Evolutionary conservation across 495 filamentous ascomycete genomes (phyloP).

Genomic region (Terfezia boudieri): DNA sequence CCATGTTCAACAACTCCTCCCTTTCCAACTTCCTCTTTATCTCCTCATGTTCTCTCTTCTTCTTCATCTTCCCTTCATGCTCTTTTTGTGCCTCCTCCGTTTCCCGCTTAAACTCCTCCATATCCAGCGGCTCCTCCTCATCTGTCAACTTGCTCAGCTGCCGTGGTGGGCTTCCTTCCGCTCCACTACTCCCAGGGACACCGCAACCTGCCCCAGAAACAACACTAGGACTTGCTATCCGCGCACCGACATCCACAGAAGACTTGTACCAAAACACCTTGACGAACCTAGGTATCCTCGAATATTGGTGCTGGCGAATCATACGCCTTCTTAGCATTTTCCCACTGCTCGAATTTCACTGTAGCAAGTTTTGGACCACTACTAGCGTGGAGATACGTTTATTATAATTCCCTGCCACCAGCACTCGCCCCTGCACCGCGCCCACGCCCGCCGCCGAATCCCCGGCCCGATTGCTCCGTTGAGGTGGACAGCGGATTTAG

Average conservation of each 20-base stretch:
- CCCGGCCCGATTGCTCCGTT: constrained; percentile 4
- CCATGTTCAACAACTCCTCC: constrained; percentile 49
- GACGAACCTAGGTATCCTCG: constrained; percentile 88
- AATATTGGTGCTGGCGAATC: constrained; percentile 86
- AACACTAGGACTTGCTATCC: not conserved
- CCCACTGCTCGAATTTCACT: constrained; percentile 55
- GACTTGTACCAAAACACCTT: constrained; percentile 85
- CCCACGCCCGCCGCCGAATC: constrained; percentile 7
- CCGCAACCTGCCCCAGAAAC: not conserved
- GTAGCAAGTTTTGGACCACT: constrained; percentile 61
- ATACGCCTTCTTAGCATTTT: constrained; percentile 58
- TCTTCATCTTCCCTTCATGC: constrained; percentile 53
- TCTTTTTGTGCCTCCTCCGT: constrained; percentile 60
- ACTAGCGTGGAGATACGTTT: constrained; percentile 59
- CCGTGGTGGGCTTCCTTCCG: not conserved
- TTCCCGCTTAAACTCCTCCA: constrained; percentile 51
- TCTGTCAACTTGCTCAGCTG: constrained; percentile 7
- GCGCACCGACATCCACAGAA: not conserved
- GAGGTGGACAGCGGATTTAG: constrained; percentile 3
- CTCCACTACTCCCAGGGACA: not conserved
- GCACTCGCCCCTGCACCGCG: constrained; percentile 3
- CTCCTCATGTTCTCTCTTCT: constrained; percentile 50
- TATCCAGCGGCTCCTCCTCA: constrained; percentile 38
- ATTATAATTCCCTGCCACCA: constrained; percentile 32
- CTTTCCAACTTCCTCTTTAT: constrained; percentile 51